Percentiles rank a stretch among this genome's conserved stretches.
These are phyloP conservation scores for Drechslera avenae DNA, from an alignment of 2,329 filamentous ascomycete species.

Conservation along the genomic window DNA sequence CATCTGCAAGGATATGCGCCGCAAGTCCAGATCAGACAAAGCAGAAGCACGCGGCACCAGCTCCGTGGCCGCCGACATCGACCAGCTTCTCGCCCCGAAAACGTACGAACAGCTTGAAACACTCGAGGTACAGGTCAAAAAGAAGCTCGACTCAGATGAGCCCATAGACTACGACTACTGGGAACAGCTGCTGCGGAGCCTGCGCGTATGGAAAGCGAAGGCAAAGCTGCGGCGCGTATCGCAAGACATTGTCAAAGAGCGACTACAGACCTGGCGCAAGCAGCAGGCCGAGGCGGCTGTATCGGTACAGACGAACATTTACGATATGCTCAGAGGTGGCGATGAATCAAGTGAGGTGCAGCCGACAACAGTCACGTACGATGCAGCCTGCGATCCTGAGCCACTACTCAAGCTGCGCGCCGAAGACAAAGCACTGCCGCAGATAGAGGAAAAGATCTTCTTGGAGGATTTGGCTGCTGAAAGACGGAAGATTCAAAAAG, in stretches of 20 bases:
- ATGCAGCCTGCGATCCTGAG: slow-evolving; percentile 64
- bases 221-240: slow-evolving; percentile 81
- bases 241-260: slow-evolving; percentile 72
- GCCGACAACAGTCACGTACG: slow-evolving; percentile 36
- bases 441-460: slow-evolving; percentile 64
- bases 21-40: slow-evolving; percentile 65
- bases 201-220: slow-evolving; percentile 90
- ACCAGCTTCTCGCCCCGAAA: slow-evolving; percentile 84
- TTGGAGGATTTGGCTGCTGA: slow-evolving; percentile 62
- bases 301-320: slow-evolving; percentile 59
- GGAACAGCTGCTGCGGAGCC: slow-evolving; percentile 85
- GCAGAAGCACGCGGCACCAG: slow-evolving; percentile 76
- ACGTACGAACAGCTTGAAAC: slow-evolving; percentile 82
- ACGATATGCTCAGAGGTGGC: slow-evolving; percentile 48
- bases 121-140: slow-evolving; percentile 83
- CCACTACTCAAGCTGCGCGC: slow-evolving; percentile 66
- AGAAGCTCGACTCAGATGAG: slow-evolving; percentile 85
- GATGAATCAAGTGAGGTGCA: slow-evolving; percentile 6
- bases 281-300: slow-evolving; percentile 71
- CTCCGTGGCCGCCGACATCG: slow-evolving; percentile 85
- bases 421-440: slow-evolving; percentile 66
- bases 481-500: slow-evolving; percentile 65
- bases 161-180: slow-evolving; percentile 97
- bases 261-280: slow-evolving; percentile 68
- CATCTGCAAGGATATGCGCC: slow-evolving; percentile 76